Evolutionary conservation across 2,329 filamentous ascomycete species (phyloP).

Genomic region (Chrysoporthe cubensis): DNA sequence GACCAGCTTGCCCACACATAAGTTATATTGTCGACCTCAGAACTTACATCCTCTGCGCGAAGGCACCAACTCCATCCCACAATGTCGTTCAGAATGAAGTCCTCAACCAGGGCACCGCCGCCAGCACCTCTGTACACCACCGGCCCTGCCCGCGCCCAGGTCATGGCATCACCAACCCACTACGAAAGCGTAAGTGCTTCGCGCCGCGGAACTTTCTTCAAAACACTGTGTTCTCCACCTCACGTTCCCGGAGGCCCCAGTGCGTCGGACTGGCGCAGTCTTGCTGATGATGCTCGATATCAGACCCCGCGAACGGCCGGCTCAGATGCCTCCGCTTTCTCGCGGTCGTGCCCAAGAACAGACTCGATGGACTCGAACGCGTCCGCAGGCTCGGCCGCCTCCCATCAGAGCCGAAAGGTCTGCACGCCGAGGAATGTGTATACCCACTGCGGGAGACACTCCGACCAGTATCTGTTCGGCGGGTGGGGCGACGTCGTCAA

Average conservation of each 20-base stretch:
- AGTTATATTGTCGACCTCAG: background rate
- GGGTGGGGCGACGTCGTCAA: conserved; percentile 49
- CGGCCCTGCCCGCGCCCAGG: conserved; percentile 6
- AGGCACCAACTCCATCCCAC: background rate
- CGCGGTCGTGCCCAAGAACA: conserved; percentile 5
- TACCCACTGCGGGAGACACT: conserved; percentile 60
- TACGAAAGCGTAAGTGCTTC: conserved; percentile 27
- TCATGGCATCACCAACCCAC: conserved; percentile 23
- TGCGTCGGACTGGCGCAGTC: background rate
- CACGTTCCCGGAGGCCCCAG: background rate
- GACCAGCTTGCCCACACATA: background rate
- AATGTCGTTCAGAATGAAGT: conserved; percentile 16
- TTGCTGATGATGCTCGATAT: background rate
- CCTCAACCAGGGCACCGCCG: conserved; percentile 26
- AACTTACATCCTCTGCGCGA: background rate
- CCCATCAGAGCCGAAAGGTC: conserved; percentile 23
- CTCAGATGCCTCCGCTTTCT: background rate
- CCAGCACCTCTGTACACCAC: conserved; percentile 28
- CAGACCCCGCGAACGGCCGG: conserved; percentile 20
- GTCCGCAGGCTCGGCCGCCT: conserved; percentile 16
- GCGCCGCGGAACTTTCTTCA: background rate
- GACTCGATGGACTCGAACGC: conserved; percentile 18
- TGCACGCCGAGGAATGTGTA: conserved; percentile 46
- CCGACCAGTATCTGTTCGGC: conserved; percentile 56
- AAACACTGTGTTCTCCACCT: background rate